Evolutionary conservation across 305 asterid genomes (phyloP).

Genomic region (Fraxinus angustifolia): DNA sequence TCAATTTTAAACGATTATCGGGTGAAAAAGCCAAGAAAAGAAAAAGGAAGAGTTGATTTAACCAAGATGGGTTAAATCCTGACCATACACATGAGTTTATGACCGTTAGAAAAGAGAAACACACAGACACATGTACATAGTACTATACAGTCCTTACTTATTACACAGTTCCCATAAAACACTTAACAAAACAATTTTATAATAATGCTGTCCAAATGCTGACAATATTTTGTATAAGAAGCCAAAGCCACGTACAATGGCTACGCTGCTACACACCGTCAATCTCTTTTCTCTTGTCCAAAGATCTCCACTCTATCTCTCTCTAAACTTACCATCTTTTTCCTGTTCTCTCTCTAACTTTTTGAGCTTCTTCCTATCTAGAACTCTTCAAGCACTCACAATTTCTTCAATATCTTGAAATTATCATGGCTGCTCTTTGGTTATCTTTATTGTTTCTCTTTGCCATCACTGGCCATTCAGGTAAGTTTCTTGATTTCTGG

Average conservation of each 20-base stretch:
- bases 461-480: constrained; percentile 21
- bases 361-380: constrained; percentile 15
- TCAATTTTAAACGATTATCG: not conserved
- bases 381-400: constrained; percentile 9
- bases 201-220: constrained; percentile 24
- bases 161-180: constrained; percentile 23
- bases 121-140: constrained; percentile 8
- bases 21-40: not conserved
- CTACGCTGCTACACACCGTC: constrained; percentile 25
- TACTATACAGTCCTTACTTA: constrained; percentile 21
- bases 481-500: not conserved
- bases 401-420: constrained; percentile 21
- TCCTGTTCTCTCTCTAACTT: constrained; percentile 17
- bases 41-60: not conserved
- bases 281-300: constrained; percentile 24
- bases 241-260: not conserved
- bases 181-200: constrained; percentile 11
- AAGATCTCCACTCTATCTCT: constrained; percentile 29
- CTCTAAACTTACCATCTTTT: not conserved
- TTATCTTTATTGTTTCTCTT: constrained; percentile 13
- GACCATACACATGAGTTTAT: constrained; percentile 20
- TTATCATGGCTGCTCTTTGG: constrained; percentile 22
- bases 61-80: constrained; percentile 19
- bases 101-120: constrained; percentile 30
- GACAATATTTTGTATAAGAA: constrained; percentile 18